These are phyloP conservation scores for Cryptococcus sp. DNA, from an alignment of 1,284 basidiomycete genomes.

Conservation along the genomic window DNA sequence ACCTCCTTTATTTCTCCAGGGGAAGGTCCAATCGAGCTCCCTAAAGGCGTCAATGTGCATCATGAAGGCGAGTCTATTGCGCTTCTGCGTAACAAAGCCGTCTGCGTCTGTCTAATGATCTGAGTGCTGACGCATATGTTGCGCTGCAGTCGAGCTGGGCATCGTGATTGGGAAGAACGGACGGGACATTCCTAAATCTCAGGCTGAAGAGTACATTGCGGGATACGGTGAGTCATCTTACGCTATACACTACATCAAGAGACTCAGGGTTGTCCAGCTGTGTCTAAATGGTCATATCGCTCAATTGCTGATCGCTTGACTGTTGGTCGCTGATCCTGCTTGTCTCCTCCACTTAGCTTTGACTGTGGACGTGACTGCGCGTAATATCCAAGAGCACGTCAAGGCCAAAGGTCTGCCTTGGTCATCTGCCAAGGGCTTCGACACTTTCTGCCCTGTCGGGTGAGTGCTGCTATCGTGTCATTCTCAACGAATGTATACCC, in stretches of 20 bases:
- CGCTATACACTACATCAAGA: neutral
- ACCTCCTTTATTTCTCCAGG: constrained; percentile 79
- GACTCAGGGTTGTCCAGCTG: neutral
- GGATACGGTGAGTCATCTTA: constrained; percentile 73
- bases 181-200: constrained; percentile 71
- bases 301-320: neutral
- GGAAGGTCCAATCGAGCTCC: constrained; percentile 73
- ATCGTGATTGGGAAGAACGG: constrained; percentile 89
- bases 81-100: neutral
- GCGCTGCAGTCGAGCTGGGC: constrained; percentile 81
- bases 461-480: constrained; percentile 19
- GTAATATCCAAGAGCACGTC: constrained; percentile 90
- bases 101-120: neutral
- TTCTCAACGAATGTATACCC: neutral
- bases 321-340: constrained; percentile 1
- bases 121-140: constrained; percentile 2
- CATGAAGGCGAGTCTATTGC: constrained; percentile 71
- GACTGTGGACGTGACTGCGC: constrained; percentile 91
- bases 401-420: constrained; percentile 93
- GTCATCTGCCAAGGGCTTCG: constrained; percentile 88
- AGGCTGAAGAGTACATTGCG: constrained; percentile 78
- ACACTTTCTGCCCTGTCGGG: constrained; percentile 80
- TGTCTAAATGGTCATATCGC: neutral
- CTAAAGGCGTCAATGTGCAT: constrained; percentile 78
- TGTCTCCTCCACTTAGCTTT: constrained; percentile 62